These are phyloP conservation scores for Blyttiomyces sp. DNA, from an alignment of 371 early-diverging fungal species.

Conservation along the genomic window DNA sequence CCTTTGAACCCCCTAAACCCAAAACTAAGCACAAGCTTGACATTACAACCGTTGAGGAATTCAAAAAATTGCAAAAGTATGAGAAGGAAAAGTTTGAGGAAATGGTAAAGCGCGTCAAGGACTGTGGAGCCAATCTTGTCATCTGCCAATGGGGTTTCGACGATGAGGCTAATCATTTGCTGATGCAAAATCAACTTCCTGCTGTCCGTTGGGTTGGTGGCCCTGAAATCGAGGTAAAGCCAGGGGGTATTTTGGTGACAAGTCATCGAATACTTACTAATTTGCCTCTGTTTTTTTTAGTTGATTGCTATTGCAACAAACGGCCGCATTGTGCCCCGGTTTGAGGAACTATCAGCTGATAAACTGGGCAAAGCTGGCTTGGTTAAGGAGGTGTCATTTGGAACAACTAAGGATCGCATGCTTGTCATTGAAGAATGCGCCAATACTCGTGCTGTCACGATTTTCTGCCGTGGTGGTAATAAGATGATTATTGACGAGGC, in stretches of 20 bases:
- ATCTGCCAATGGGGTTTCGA: slow-evolving; percentile 99
- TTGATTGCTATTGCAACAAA: slow-evolving; percentile 98
- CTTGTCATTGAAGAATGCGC: slow-evolving; percentile 98
- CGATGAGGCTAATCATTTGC: slow-evolving; percentile 99
- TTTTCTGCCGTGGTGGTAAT: slow-evolving; percentile 98
- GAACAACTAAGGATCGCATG: slow-evolving; percentile 98
- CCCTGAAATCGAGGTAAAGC: slow-evolving; percentile 93
- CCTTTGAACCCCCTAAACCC: slow-evolving; percentile 99
- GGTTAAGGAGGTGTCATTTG: slow-evolving; percentile 93
- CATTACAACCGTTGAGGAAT: slow-evolving; percentile 97
- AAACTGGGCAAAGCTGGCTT: slow-evolving; percentile 95
- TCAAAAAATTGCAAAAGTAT: slow-evolving; percentile 91
- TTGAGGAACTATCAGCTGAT: slow-evolving; percentile 89
- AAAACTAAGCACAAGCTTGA: slow-evolving; percentile 99
- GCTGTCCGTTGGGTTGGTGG: slow-evolving; percentile 99
- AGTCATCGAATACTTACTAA: not conserved
- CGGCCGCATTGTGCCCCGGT: slow-evolving; percentile 98
- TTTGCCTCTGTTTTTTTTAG: slow-evolving; percentile 28
- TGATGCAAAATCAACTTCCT: slow-evolving; percentile 97
- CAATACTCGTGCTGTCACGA: slow-evolving; percentile 96
- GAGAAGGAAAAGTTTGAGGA: slow-evolving; percentile 94
- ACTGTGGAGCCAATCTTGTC: slow-evolving; percentile 95
- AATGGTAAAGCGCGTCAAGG: slow-evolving; percentile 98
- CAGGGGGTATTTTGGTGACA: not conserved
- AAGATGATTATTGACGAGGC: slow-evolving; percentile 99